phyloP scores from a whole-genome alignment of 2,329 filamentous ascomycete genomes.

The Chaetomium sp. region DNA sequence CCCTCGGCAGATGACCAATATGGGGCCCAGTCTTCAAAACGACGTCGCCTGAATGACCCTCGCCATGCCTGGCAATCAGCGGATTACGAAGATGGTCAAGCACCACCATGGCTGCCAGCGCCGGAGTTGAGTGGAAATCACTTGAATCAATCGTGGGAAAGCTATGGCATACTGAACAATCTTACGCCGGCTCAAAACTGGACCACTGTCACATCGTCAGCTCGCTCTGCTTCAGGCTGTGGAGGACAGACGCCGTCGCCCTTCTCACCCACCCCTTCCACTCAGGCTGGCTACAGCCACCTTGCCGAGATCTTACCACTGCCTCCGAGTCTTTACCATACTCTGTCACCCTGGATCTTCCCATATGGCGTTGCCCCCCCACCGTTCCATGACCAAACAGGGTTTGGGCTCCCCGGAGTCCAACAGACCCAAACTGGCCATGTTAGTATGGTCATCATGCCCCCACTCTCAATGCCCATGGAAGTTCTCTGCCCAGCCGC shows the following conservation, averaged over 20 bases:
- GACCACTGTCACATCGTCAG: neutral
- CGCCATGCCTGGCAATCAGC: neutral
- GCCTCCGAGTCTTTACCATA: neutral
- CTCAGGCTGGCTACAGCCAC: neutral
- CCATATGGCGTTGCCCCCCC: neutral
- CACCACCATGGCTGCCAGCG: neutral
- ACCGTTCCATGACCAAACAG: neutral
- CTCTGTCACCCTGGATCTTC: neutral
- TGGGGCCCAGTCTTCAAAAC: conserved; percentile 3
- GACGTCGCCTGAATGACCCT: neutral
- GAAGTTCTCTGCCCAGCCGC: neutral
- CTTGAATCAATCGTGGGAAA: neutral
- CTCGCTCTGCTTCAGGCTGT: neutral
- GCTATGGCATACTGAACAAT: neutral
- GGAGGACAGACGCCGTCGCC: neutral
- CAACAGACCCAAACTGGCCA: neutral
- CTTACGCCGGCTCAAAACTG: neutral
- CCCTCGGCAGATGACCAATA: neutral
- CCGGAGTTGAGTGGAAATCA: neutral
- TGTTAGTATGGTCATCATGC: neutral
- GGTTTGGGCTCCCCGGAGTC: neutral
- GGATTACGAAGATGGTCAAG: neutral
- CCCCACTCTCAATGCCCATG: neutral
- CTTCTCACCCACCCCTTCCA: neutral
- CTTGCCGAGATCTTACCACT: neutral